Evolutionary conservation across 345 rosid genomes (phyloP), one percentile per base, ranked within the genome.

Genomic region (Dipteronia dyeriana): DNA sequence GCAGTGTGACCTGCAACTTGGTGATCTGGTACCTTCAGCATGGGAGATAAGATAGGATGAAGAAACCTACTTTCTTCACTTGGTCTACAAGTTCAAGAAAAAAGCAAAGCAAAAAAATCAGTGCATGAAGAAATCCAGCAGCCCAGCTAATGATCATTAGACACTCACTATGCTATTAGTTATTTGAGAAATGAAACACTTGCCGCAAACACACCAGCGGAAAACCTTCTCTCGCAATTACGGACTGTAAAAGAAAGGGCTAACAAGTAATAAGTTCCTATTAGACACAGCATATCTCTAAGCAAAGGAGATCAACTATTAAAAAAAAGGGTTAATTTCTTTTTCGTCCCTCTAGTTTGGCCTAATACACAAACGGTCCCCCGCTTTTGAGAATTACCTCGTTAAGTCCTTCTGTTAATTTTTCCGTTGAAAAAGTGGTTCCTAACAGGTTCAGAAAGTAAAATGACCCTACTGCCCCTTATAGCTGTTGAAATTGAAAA

Each of bases 1-100:
- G 96, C 97, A 69, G 75, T 76, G 85, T 97, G 99, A 17, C 99
- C 99, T 1, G 98, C 99, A 74, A 97, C 99, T 71, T 97, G 99
- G 83, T 94, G 98, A 39, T 92, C 96, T 43, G 99, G 99, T 61
- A 79, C 80, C 79, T 87, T 91, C 59, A 97, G 88, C 99, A 94
- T 97, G 76, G 73, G 16, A 2, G 56, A 75, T 7, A 51, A 2
- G 56, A 75, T 7, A 43, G 68, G 71, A 16, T 23, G 73, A 79
- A 26, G 49, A 78, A 79, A 2, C 82, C 84, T 43, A 81, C 13
- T n/a, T 38, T 71, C 59, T 57, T 68, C 64, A 68, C 23, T 59
- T 22, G 11, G 49, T 51, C 60, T 29, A 63, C 54, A 68, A 26
- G 22, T 23, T 25, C 29, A 9, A 29, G 12, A 54, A 34, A 69